Percentiles rank a stretch among this genome's conserved stretches.
phyloP scores from a whole-genome alignment of 106 monocot genomes.

The Phalaenopsis equestris region DNA sequence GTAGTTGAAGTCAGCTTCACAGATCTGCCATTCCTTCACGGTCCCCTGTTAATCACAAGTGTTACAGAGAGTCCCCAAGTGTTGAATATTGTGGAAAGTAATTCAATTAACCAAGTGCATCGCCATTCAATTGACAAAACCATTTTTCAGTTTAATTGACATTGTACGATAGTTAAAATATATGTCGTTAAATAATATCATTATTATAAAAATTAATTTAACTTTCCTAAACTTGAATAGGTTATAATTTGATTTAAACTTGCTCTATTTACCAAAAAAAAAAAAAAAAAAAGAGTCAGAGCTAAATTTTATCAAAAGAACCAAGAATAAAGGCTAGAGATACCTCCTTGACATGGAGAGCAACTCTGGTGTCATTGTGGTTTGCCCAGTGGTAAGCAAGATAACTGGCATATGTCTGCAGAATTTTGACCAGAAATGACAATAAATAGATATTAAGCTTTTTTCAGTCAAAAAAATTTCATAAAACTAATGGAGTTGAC shows the following conservation, averaged over 20 bases:
- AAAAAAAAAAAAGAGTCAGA: no score
- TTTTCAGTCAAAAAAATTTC: background rate
- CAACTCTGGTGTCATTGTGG: background rate
- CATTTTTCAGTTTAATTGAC: no score
- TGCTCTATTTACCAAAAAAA: no score
- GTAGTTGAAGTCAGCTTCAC: background rate
- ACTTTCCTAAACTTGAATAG: no score
- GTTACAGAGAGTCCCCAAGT: background rate
- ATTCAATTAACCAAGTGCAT: background rate
- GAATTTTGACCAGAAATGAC: background rate
- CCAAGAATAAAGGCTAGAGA: background rate
- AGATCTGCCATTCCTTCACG: constrained; percentile 9
- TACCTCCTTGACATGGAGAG: constrained; percentile 5
- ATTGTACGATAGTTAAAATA: no score
- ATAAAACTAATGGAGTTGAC: background rate
- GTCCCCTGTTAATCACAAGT: background rate
- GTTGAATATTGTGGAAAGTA: background rate
- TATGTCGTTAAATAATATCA: no score
- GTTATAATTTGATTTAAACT: no score
- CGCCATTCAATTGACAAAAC: background rate
- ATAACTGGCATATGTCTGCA: constrained; percentile 13
- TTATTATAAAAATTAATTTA: no score
- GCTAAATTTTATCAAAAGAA: background rate
- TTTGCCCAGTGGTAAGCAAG: constrained; percentile 9
- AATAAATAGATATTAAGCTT: background rate